phyloP scores from a whole-genome alignment of 2,329 filamentous ascomycete species.

The Phialocephala sp. region DNA sequence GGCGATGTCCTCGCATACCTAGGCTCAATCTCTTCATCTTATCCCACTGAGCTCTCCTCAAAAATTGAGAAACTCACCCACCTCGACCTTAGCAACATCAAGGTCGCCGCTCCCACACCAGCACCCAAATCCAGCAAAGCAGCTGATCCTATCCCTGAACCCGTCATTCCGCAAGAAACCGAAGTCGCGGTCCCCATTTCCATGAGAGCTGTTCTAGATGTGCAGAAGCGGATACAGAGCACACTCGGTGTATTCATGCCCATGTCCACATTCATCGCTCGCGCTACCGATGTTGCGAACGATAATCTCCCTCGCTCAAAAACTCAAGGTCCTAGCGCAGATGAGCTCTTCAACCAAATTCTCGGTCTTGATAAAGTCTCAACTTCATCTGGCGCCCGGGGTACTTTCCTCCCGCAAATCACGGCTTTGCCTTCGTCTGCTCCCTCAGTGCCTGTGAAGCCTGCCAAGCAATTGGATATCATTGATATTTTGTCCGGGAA shows the following conservation, averaged over 20 bases:
- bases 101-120: constrained; percentile 62
- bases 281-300: constrained; percentile 87
- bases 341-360: constrained; percentile 89
- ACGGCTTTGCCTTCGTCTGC: constrained; percentile 57
- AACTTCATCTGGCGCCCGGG: constrained; percentile 58
- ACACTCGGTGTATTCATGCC: constrained; percentile 82
- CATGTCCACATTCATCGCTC: constrained; percentile 83
- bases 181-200: constrained; percentile 78
- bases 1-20: constrained; percentile 93
- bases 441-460: constrained; percentile 43
- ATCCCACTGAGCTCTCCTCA: constrained; percentile 72
- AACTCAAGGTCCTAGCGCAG: constrained; percentile 67
- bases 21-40: constrained; percentile 74
- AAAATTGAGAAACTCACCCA: constrained; percentile 78
- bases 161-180: constrained; percentile 52
- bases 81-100: constrained; percentile 95
- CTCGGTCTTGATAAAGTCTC: constrained; percentile 68
- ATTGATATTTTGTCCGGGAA: constrained; percentile 77
- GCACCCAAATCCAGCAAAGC: constrained; percentile 48
- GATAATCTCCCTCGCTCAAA: constrained; percentile 77
- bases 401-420: constrained; percentile 77
- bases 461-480: constrained; percentile 69
- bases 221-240: constrained; percentile 79
- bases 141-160: constrained; percentile 47
- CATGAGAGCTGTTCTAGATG: constrained; percentile 76